A percentile compares a stretch with the other conserved stretches of the same genome.
Conservation (phyloP, 179 eudicot species). For the Nepenthes alata region DNA sequence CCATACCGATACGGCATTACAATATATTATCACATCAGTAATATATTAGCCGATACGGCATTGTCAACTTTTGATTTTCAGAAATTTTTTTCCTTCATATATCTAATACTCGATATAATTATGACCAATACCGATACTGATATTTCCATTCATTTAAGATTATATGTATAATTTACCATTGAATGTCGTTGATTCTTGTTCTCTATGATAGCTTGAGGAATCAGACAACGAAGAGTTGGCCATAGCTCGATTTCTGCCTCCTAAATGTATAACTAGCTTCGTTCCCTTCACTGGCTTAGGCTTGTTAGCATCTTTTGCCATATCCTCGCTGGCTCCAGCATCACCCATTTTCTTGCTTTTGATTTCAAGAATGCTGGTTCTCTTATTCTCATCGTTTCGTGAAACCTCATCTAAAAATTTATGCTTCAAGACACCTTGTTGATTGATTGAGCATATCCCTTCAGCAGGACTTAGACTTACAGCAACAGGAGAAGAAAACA, state of each 20-base stretch:
- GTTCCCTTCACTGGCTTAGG: constrained; percentile 50
- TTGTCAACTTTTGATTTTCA: no score
- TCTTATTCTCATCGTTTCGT: constrained; percentile 21
- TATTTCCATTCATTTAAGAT: no score
- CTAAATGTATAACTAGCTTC: constrained; percentile 88
- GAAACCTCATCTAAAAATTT: constrained; percentile 46
- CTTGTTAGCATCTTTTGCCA: constrained; percentile 30
- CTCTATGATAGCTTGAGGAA: constrained; percentile 50
- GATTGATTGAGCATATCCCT: constrained; percentile 33
- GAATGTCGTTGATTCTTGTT: constrained; percentile 34
- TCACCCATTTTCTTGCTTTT: constrained; percentile 36
- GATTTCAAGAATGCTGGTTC: constrained; percentile 31
- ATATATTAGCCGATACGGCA: no score
- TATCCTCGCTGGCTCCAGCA: constrained; percentile 22
- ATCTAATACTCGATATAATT: no score
- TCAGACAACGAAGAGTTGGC: constrained; percentile 57
- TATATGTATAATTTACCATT: constrained; percentile 31
- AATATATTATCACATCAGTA: no score
- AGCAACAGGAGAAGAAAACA: constrained; percentile 30
- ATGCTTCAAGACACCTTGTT: constrained; percentile 39
- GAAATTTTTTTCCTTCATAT: no score
- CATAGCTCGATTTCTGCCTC: constrained; percentile 47
- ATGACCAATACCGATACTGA: no score
- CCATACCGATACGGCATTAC: no score
- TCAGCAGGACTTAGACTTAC: constrained; percentile 36